Percentiles rank a stretch among this genome's conserved stretches.
These are phyloP conservation scores for Sequoia sempervirens DNA, from an alignment of 75 land plant species.

Conservation along the genomic window DNA sequence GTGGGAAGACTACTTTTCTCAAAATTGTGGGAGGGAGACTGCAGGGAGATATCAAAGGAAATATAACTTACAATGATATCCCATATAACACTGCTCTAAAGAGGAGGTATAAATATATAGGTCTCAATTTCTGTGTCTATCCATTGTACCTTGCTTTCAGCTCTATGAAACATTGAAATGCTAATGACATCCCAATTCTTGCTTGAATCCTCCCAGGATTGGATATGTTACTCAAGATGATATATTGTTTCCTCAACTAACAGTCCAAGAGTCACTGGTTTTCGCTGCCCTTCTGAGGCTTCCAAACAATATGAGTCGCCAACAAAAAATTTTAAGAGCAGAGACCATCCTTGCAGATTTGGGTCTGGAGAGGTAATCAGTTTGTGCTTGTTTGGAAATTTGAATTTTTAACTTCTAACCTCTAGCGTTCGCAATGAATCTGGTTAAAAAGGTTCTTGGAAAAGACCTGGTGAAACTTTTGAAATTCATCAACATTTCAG, in stretches of 20 bases:
- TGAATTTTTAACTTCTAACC: not conserved
- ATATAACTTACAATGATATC: conserved; percentile 73
- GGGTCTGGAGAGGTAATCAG: conserved; percentile 71
- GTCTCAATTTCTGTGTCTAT: not conserved
- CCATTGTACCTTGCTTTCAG: not conserved
- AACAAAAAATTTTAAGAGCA: conserved; percentile 68
- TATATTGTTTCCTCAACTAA: conserved; percentile 80
- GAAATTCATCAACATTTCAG: not conserved
- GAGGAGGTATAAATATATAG: conserved; percentile 48
- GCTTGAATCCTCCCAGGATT: conserved; percentile 51
- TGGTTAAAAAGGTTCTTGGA: not conserved
- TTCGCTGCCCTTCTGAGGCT: conserved; percentile 89
- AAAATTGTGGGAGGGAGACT: conserved; percentile 77
- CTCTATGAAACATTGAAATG: not conserved
- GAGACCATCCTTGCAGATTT: conserved; percentile 73
- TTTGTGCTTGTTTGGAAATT: not conserved
- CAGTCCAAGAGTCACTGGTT: conserved; percentile 84
- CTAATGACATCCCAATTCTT: not conserved
- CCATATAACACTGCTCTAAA: conserved; percentile 73
- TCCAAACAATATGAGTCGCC: conserved; percentile 64
- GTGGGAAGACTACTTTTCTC: conserved; percentile 91
- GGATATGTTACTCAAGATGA: conserved; percentile 99
- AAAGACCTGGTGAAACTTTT: not conserved
- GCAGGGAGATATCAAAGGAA: conserved; percentile 59
- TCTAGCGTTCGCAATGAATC: not conserved